Base-by-base conservation (phyloP, 2,329 filamentous ascomycete genomes). In the Paecilomyces sp. region DNA sequence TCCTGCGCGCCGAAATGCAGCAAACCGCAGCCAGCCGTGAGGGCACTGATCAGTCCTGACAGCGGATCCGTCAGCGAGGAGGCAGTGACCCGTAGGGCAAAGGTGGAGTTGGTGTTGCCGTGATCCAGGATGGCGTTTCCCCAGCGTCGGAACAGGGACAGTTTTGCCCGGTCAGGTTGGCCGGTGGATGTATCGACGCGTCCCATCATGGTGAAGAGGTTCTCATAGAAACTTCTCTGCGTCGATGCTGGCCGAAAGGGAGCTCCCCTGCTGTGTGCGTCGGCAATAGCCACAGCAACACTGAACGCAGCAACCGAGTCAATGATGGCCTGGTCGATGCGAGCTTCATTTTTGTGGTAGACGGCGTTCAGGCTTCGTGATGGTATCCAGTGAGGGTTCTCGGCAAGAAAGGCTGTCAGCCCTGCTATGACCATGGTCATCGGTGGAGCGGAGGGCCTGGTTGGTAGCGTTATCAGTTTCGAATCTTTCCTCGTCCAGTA, bases 1-100 rank as follows among this genome's bases (percentile, higher is more conserved):
- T 85, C 83, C 0, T 81, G 83, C 2, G 83, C 83, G n/a, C 83
- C 83, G 58, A 82, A 83, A 68, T 86, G 83, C 0, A 83, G 80
- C 0, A 82, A 82, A 0, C 83, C 83, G 63, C 84, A 83, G 0
- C 81, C 81, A 0, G 82, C 77, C n/a, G 80, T 79, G 4, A 82
- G 76, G 0, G 82, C 80, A 0, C 82, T 72, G 12, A 85, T 80
- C 18, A 82, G 76, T 63, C 79, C 83, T 61, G 71, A 72, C 76
- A 84, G 68, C 0, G 83, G 82, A 64, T 85, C 84, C 0, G 84
- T 79, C 11, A 85, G 70, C 0, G 81, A 82, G 58, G 79, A 83
- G 7, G 83, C 82, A 22, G 84, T 82, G 59, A 85, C 81, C 15
- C 85, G 71, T 33, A 83, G 77, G 1, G 83, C 81, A 1, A 83